These are phyloP conservation scores for Posidonia oceanica DNA, from an alignment of 116 monocot species.

Conservation along the genomic window DNA sequence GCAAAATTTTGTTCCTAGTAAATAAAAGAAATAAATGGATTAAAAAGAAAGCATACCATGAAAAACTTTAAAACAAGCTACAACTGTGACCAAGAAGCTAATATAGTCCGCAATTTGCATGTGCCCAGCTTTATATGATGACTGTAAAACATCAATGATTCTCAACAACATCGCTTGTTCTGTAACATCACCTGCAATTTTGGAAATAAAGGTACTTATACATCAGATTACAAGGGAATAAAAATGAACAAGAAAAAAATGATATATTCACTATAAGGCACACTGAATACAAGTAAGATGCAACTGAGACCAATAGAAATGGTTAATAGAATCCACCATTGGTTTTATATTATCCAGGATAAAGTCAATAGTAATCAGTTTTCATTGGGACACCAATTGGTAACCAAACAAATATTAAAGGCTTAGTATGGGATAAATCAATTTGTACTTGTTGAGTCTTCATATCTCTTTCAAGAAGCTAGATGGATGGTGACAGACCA, in stretches of 20 bases:
- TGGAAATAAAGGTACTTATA: background rate
- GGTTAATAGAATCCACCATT: too few species aligned
- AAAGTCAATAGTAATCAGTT: too few species aligned
- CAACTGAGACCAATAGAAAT: too few species aligned
- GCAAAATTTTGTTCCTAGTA: background rate
- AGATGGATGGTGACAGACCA: too few species aligned
- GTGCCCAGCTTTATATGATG: conserved; percentile 51
- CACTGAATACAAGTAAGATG: too few species aligned
- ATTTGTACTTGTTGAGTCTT: too few species aligned
- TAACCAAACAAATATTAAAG: too few species aligned
- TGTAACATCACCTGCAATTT: conserved; percentile 29
- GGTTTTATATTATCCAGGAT: too few species aligned
- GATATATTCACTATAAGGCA: background rate
- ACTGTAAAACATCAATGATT: conserved; percentile 49
- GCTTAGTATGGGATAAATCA: too few species aligned
- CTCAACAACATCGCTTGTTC: conserved; percentile 29
- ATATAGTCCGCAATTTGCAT: conserved; percentile 39
- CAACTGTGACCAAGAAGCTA: conserved; percentile 54
- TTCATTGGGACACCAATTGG: too few species aligned
- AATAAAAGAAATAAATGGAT: background rate
- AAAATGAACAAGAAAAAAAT: background rate
- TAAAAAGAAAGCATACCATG: conserved; percentile 40
- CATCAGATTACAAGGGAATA: background rate
- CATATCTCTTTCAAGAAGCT: too few species aligned
- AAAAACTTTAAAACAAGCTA: conserved; percentile 43